phyloP scores from a whole-genome alignment of 208 protist genomes.

The Trypanosoma platydactyli region DNA sequence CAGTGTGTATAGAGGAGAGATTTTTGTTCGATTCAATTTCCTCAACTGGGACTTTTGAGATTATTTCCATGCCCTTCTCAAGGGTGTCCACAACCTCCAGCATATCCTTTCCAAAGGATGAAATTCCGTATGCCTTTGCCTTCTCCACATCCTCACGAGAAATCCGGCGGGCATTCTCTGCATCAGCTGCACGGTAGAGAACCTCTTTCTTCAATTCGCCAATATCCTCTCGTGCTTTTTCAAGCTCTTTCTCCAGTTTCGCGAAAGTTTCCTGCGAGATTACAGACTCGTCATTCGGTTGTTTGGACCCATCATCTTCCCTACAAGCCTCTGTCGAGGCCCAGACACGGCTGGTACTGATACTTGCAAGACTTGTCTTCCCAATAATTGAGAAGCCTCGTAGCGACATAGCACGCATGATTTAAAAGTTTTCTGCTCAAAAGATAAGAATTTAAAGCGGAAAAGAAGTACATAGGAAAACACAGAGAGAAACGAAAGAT shows the following conservation, averaged over 20 bases:
- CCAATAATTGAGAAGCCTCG: conserved; percentile 6
- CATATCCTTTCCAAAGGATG: conserved; percentile 91
- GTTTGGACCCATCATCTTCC: conserved; percentile 15
- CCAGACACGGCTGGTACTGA: conserved; percentile 35
- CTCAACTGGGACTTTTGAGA: conserved; percentile 44
- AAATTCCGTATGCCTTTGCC: conserved; percentile 86
- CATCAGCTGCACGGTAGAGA: conserved; percentile 85
- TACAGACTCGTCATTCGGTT: conserved; percentile 27
- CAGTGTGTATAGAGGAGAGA: conserved; percentile 68
- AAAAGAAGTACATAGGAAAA: conserved; percentile 21
- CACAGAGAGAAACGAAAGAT: background rate
- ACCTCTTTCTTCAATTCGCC: conserved; percentile 84
- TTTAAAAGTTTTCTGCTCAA: background rate
- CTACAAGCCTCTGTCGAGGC: conserved; percentile 35
- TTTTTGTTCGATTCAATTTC: conserved; percentile 65
- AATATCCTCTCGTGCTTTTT: conserved; percentile 51
- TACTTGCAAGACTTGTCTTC: conserved; percentile 14
- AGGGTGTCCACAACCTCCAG: conserved; percentile 92
- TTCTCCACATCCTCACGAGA: conserved; percentile 90
- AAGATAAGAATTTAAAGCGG: background rate
- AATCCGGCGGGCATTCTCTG: conserved; percentile 88
- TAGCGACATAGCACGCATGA: conserved; percentile 30
- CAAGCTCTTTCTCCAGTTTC: conserved; percentile 70
- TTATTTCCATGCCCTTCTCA: conserved; percentile 83
- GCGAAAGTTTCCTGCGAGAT: conserved; percentile 26